A percentile compares a stretch with the other conserved stretches of the same genome.
These are phyloP conservation scores for Saccharomyces hybrid DNA, from an alignment of 1,139 yeast species.

Conservation along the genomic window DNA sequence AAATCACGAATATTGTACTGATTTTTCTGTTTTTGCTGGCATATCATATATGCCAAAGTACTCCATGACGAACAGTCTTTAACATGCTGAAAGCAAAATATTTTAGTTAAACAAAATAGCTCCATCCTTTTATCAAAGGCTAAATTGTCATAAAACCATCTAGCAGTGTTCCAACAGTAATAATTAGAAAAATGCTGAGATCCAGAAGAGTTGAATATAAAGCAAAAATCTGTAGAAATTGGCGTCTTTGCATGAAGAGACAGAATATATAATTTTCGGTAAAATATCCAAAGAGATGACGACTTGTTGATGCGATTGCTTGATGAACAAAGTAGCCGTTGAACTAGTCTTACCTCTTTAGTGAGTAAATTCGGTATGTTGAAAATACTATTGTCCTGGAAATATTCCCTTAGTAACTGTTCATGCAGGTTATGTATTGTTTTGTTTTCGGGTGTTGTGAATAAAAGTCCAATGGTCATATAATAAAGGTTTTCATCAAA, in stretches of 20 bases:
- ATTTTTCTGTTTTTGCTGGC: constrained; percentile 5
- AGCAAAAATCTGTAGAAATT: neutral
- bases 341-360: constrained; percentile 24
- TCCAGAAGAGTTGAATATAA: constrained; percentile 16
- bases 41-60: constrained; percentile 16
- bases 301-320: constrained; percentile 38
- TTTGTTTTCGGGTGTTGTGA: constrained; percentile 37
- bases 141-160: constrained; percentile 30
- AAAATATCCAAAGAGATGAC: constrained; percentile 36
- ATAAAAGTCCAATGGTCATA: constrained; percentile 33
- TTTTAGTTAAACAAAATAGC: constrained; percentile 18
- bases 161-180: constrained; percentile 37
- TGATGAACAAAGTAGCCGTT: constrained; percentile 32
- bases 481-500: constrained; percentile 5
- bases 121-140: constrained; percentile 4
- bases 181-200: constrained; percentile 37
- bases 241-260: neutral
- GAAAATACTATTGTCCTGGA: neutral
- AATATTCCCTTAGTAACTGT: constrained; percentile 11
- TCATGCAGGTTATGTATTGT: constrained; percentile 32
- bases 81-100: constrained; percentile 32
- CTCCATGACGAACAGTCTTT: constrained; percentile 43
- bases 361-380: neutral
- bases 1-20: neutral
- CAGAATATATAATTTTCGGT: constrained; percentile 28